Evolutionary conservation across 306 rosid genomes (phyloP), one percentile per base, ranked within the genome.

Genomic region (Alnus rubra): DNA sequence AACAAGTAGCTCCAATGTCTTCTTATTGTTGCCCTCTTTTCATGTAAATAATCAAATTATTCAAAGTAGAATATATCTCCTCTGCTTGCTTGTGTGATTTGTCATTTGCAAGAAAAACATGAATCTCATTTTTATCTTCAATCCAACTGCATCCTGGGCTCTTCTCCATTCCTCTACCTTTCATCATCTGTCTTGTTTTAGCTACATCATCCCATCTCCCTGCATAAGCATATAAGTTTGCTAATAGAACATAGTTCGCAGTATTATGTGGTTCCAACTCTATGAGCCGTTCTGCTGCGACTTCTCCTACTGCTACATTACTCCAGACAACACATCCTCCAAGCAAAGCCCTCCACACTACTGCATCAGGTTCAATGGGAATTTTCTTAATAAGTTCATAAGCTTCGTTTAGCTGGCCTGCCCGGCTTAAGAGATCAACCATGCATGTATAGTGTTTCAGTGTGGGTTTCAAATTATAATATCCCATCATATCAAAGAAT

Each of bases 81-180:
- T 76, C 71, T 63, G 78, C 54, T 82, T 76, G 84, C 50, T 53
- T 68, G 73, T 85, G 89, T 64, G 79, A 74, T 82, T 63, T 82
- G 59, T 89, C 93, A 80, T 84, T 68, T 58, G 89, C 87, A 74
- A 84, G 88, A 80, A 89, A 89, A 62, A 80, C 86, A 73, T 87
- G 91, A 70, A 84, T 30, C n/a, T 85, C 86, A 58, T 86, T 88
- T 59, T 74, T 86, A 72, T 85, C 88, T 84, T 89, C 93, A 73
- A 87, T 84, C 93, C 91, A 89, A 82, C 89, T 89, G 82, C 93
- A 89, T 56, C 91, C 93, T 2, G 93, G 93, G 83, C 75, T 79
- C 84, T 88, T 88, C 47, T 83, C 82, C 87, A 83, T 83, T 75
- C 84, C 81, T 82, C 31, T 78, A 31, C 72, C 82, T 35, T 85